phyloP scores from a whole-genome alignment of 768 basidiomycete genomes.

The Amyloporia xantha region DNA sequence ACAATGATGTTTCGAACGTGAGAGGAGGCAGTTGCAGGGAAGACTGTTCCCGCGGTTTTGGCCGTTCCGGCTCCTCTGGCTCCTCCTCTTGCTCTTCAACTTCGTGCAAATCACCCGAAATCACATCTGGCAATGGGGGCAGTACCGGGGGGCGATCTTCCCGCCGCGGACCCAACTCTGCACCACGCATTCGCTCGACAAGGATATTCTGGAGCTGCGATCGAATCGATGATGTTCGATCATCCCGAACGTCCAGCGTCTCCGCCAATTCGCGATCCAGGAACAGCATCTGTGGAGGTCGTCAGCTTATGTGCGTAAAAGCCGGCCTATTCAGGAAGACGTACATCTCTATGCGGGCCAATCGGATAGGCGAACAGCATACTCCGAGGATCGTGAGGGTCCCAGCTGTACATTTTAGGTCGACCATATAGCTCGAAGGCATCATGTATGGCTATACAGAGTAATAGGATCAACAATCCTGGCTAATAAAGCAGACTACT shows the following conservation, averaged over 20 bases:
- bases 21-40: slow-evolving; percentile 57
- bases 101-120: slow-evolving; percentile 3
- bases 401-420: slow-evolving; percentile 82
- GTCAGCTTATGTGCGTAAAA: background rate
- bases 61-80: slow-evolving; percentile 5
- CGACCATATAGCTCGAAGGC: slow-evolving; percentile 87
- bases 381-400: slow-evolving; percentile 72
- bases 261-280: slow-evolving; percentile 81
- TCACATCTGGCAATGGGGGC: slow-evolving; percentile 20
- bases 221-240: slow-evolving; percentile 67
- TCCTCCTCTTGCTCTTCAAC: background rate
- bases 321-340: no score
- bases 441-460: slow-evolving; percentile 64
- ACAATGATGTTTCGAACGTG: slow-evolving; percentile 32
- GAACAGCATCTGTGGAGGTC: slow-evolving; percentile 65
- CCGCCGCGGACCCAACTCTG: slow-evolving; percentile 9
- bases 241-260: slow-evolving; percentile 67
- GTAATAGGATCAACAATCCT: slow-evolving; percentile 10
- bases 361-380: slow-evolving; percentile 95
- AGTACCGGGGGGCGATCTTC: slow-evolving; percentile 16
- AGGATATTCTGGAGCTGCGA: slow-evolving; percentile 56
- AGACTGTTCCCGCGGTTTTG: slow-evolving; percentile 3
- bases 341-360: slow-evolving; percentile 74
- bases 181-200: slow-evolving; percentile 52
- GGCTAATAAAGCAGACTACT: slow-evolving; percentile 23